These are phyloP conservation scores for Taiwanofungus camphoratus DNA, from an alignment of 1,284 basidiomycete species.

Conservation along the genomic window DNA sequence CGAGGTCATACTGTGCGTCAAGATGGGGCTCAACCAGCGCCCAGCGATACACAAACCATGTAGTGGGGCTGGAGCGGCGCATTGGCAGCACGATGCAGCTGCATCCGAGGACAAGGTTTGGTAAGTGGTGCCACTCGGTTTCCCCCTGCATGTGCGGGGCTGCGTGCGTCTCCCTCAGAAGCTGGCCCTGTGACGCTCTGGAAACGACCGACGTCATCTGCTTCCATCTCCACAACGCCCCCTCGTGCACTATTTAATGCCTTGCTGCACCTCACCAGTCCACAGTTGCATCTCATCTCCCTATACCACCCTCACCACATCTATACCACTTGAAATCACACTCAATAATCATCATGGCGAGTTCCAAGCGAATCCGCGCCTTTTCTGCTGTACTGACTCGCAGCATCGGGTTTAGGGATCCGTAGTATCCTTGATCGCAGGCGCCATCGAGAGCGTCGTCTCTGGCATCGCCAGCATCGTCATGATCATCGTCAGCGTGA, in stretches of 20 bases:
- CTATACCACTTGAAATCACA: not conserved
- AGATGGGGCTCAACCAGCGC: no score
- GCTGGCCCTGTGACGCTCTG: no score
- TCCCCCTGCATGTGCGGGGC: no score
- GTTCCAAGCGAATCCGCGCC: not conserved
- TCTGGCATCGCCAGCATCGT: conserved; percentile 51
- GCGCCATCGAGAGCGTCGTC: conserved; percentile 50
- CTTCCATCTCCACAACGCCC: not conserved
- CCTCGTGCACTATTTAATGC: not conserved
- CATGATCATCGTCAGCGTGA: conserved; percentile 51
- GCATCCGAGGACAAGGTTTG: no score
- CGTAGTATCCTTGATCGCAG: conserved; percentile 57
- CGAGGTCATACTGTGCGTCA: no score
- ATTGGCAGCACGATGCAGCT: no score
- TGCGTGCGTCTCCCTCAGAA: no score
- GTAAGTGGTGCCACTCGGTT: no score
- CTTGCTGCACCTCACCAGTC: not conserved
- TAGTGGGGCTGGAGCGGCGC: no score
- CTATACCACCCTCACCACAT: not conserved
- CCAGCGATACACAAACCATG: no score
- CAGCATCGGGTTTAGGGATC: conserved; percentile 36
- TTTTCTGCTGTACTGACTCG: not conserved
- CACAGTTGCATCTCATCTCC: not conserved
- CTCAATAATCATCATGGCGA: conserved; percentile 5
- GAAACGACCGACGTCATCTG: not conserved